Evolutionary conservation across 2,329 filamentous ascomycete genomes (phyloP).

Genomic region (Macrophomina phaseolina): DNA sequence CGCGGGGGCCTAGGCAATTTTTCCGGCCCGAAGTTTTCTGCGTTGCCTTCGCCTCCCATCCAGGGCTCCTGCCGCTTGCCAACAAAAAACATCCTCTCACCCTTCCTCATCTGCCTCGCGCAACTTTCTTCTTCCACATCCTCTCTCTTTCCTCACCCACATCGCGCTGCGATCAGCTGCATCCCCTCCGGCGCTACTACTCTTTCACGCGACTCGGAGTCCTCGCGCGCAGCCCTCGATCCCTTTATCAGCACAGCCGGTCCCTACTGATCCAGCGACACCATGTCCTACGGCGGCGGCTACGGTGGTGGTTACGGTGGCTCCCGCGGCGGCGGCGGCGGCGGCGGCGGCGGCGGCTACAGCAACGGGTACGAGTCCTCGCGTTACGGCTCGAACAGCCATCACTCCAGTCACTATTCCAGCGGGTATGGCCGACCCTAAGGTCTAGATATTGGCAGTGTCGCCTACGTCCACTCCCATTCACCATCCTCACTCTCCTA

Average conservation of each 20-base stretch:
- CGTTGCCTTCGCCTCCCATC: conserved; percentile 28
- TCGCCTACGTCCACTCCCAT: conserved; percentile 15
- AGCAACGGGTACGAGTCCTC: conserved; percentile 59
- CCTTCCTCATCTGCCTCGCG: conserved; percentile 23
- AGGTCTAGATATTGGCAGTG: conserved; percentile 48
- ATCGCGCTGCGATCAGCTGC: background rate
- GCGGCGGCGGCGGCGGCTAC: conserved; percentile 55
- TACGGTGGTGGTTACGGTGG: conserved; percentile 52
- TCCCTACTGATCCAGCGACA: conserved; percentile 44
- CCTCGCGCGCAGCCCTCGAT: conserved; percentile 20
- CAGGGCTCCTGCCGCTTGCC: conserved; percentile 27
- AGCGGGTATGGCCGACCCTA: conserved; percentile 51
- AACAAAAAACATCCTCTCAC: conserved; percentile 27
- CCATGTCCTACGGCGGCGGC: conserved; percentile 72
- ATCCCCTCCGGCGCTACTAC: background rate
- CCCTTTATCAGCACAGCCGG: conserved; percentile 34
- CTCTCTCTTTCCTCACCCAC: conserved; percentile 7
- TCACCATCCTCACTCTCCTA: background rate
- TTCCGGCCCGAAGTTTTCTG: conserved; percentile 28
- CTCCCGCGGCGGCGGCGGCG: conserved; percentile 51
- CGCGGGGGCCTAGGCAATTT: conserved; percentile 23
- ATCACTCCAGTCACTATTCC: conserved; percentile 52
- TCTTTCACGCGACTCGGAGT: conserved; percentile 19
- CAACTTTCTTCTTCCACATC: conserved; percentile 15
- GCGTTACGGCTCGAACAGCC: conserved; percentile 51